Conservation (phyloP, 176 grass and related monocot species). For the Triticum monococcum region DNA sequence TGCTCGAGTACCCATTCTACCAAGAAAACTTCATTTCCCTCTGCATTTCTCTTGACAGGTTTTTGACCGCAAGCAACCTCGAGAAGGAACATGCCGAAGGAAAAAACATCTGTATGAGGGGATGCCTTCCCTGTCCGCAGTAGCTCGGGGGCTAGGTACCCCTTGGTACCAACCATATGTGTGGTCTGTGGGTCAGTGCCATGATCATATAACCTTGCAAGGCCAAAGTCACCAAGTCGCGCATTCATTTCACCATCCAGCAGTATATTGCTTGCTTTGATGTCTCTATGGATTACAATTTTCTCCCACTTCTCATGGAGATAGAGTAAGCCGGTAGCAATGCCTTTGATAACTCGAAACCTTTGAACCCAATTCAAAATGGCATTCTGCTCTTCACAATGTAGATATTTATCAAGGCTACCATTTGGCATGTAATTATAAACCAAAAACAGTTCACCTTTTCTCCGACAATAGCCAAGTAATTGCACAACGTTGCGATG, state of each 20-base stretch:
- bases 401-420: not conserved
- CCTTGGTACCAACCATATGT: not conserved
- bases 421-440: not conserved
- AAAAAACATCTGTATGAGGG: not conserved
- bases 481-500: not conserved
- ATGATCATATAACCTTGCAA: not conserved
- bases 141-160: not conserved
- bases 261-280: not conserved
- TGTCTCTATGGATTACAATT: not conserved
- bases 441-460: not conserved
- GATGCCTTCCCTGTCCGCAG: not conserved
- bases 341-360: not conserved
- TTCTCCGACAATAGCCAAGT: not conserved
- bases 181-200: not conserved
- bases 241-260: not conserved
- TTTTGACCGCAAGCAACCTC: not conserved
- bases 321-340: not conserved
- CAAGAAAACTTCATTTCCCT: not conserved
- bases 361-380: not conserved
- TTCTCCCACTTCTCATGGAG: conserved; percentile 1
- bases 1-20: not conserved
- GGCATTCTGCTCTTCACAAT: not conserved
- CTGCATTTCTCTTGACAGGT: not conserved
- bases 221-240: not conserved
- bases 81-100: not conserved